These are phyloP conservation scores for Yamadazyma sp. DNA, from an alignment of 805 yeast species.

Conservation along the genomic window DNA sequence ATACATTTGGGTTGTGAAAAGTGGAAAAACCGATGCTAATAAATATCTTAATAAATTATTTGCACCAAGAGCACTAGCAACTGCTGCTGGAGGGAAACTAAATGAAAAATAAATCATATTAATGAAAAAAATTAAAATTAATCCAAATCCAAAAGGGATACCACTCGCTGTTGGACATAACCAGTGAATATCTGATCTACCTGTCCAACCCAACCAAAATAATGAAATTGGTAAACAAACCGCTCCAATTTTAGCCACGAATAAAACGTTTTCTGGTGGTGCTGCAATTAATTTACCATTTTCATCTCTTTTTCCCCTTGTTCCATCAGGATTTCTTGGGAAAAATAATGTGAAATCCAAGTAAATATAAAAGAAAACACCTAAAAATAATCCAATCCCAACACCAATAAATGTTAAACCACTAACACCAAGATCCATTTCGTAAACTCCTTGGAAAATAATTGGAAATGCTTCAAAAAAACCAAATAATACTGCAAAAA, in stretches of 20 bases:
- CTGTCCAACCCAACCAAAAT: constrained; percentile 84
- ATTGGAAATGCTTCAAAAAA: constrained; percentile 79
- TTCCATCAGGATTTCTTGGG: constrained; percentile 61
- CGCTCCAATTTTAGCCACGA: constrained; percentile 66
- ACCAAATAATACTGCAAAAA: constrained; percentile 75
- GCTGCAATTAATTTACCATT: constrained; percentile 54
- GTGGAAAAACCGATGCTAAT: constrained; percentile 76
- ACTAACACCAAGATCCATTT: constrained; percentile 57
- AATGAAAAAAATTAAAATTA: constrained; percentile 68
- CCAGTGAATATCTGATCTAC: constrained; percentile 63
- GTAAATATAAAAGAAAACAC: constrained; percentile 48
- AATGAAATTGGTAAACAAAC: constrained; percentile 62
- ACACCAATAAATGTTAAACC: constrained; percentile 73
- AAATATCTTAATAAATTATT: constrained; percentile 76
- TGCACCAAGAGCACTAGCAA: constrained; percentile 89
- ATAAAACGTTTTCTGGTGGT: constrained; percentile 58
- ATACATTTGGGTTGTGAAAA: constrained; percentile 85
- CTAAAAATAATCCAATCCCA: constrained; percentile 62
- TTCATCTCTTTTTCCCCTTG: constrained; percentile 51
- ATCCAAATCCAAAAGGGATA: constrained; percentile 72
- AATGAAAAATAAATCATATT: constrained; percentile 65
- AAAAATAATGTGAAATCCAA: constrained; percentile 49
- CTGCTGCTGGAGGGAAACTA: constrained; percentile 69
- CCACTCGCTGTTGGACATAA: constrained; percentile 76
- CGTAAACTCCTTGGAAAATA: constrained; percentile 63